phyloP scores from a whole-genome alignment of 805 yeast species.

The Candida anglica region DNA sequence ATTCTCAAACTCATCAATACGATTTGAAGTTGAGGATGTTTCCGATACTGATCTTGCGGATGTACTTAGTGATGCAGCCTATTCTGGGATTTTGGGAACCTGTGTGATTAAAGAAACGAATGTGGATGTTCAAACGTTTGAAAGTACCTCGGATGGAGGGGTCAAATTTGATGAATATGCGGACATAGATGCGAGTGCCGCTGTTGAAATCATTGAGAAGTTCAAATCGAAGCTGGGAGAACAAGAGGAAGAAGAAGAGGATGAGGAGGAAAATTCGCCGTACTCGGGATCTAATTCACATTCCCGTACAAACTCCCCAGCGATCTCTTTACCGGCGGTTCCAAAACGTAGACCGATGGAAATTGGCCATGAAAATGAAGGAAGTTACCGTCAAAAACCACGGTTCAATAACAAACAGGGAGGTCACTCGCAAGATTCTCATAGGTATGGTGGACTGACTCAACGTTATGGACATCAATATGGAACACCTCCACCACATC shows the following conservation, averaged over 20 bases:
- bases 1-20: slow-evolving; percentile 35
- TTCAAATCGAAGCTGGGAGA: too few relatives aligned
- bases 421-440: too few relatives aligned
- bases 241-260: too few relatives aligned
- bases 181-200: slow-evolving; percentile 61
- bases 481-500: not conserved
- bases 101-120: slow-evolving; percentile 54
- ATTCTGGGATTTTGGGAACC: slow-evolving; percentile 72
- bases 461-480: too few relatives aligned
- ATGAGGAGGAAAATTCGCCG: too few relatives aligned
- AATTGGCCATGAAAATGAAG: too few relatives aligned
- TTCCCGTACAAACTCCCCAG: not conserved
- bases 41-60: slow-evolving; percentile 25
- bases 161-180: slow-evolving; percentile 82
- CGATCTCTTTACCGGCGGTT: slow-evolving; percentile 1
- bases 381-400: too few relatives aligned
- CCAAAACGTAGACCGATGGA: too few relatives aligned
- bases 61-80: slow-evolving; percentile 68
- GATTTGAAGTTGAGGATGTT: slow-evolving; percentile 34
- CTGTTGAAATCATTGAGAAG: slow-evolving; percentile 54
- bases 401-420: too few relatives aligned
- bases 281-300: too few relatives aligned
- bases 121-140: slow-evolving; percentile 72
- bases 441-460: too few relatives aligned
- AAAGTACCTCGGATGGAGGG: slow-evolving; percentile 64